Evolutionary conservation across 768 basidiomycete genomes (phyloP), one percentile per base, ranked within the genome.

Genomic region (Lactifluus piperatus): DNA sequence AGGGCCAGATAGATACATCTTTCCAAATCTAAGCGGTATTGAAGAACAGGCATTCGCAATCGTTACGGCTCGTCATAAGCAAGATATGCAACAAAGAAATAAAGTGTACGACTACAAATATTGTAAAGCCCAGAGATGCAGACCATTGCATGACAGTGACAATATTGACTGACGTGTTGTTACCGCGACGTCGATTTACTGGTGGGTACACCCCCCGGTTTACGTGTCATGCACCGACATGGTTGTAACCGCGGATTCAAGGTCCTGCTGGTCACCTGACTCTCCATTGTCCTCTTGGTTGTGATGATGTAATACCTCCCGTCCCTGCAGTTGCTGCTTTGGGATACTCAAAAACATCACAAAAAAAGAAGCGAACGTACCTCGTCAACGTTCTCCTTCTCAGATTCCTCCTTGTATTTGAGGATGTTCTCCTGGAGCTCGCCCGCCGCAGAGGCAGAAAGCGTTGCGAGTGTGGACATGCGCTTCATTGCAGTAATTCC

Each of bases 401-500:
- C 91, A 4, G 89, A 90, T 70, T 93, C 91, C 66, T 84, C 81
- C 73, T 93, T 93, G 74, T 82, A 84, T 68, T 83, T 74, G 65
- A 75, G 74, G 24, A 94, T 70, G 46, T 86, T 79, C 46, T 77
- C 78, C 47, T 78, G 77, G 52, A 90, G 73, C 63, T 78, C 73
- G 53, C 76, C 76, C 3, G 78, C 77, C 43, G 75, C 75, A 3
- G 74, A 70, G 45, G 79, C 13, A 11, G 34, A 7, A 13, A 34
- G 71, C 37, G 68, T 64, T 2, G 77, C 80, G 34, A 87, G 75
- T 34, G 77, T 73, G 18, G 85, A 77, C 85, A 95, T 85, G 58
- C 91, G 78, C 65, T 84, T 85, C 71, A 92, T 80, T 13, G 93
- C 92, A 69, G 86, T 85, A 77, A 95, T 91, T 50, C 88, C 83